Conservation (phyloP, 805 yeast species). For the Candida sanyiensis region DNA sequence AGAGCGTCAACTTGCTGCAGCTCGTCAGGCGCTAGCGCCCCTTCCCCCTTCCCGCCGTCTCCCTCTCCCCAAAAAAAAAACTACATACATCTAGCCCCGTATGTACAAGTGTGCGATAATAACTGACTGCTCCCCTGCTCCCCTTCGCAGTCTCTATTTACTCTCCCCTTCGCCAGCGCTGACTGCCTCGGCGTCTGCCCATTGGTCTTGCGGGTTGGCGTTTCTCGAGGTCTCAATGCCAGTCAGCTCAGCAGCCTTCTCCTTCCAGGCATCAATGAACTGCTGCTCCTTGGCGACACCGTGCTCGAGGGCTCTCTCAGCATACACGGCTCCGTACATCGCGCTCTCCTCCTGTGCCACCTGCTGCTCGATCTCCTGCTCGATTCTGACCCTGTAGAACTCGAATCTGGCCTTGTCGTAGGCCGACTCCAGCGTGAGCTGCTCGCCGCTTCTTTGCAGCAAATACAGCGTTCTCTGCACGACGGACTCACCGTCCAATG, state of each 20-base stretch:
- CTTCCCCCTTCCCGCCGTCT: no score
- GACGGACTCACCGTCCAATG: constrained; percentile 85
- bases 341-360: constrained; percentile 76
- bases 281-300: constrained; percentile 70
- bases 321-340: constrained; percentile 79
- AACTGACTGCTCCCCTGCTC: no score
- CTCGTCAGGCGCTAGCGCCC: no score
- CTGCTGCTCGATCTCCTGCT: constrained; percentile 68
- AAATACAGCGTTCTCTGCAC: constrained; percentile 68
- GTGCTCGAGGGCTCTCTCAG: constrained; percentile 52
- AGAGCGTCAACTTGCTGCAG: constrained; percentile 37
- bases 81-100: no score
- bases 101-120: no score
- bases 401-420: constrained; percentile 85
- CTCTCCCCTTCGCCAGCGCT: neutral
- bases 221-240: constrained; percentile 20
- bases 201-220: constrained; percentile 10
- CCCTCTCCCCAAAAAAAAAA: no score
- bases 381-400: constrained; percentile 80
- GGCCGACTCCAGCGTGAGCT: constrained; percentile 43
- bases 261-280: constrained; percentile 67
- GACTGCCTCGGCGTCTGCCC: constrained; percentile 1
- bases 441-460: constrained; percentile 29
- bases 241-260: constrained; percentile 61
- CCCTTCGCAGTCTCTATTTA: constrained; percentile 1